Conservation (phyloP, 768 basidiomycete genomes). For the Leucocoprinus leucothites region DNA sequence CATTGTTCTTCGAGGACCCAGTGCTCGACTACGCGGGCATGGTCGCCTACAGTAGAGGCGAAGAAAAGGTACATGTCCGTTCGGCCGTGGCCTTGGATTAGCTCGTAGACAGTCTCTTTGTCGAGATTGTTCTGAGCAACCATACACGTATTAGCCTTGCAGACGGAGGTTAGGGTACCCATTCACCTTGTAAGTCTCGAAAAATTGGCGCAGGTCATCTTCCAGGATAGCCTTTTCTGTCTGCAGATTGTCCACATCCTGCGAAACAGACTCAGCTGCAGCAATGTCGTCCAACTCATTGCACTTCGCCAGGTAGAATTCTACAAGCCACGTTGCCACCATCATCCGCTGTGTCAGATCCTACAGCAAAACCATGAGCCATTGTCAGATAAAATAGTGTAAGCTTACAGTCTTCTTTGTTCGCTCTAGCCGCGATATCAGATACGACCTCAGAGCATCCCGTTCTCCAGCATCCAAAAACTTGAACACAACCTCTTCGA, state of each 20-base stretch:
- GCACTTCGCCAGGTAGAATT: conserved; percentile 95
- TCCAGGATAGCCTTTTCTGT: conserved; percentile 81
- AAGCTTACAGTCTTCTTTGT: conserved; percentile 73
- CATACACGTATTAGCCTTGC: background rate
- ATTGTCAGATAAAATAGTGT: background rate
- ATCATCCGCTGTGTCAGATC: conserved; percentile 94
- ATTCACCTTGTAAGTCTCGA: conserved; percentile 88
- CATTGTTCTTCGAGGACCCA: conserved; percentile 93
- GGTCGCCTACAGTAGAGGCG: conserved; percentile 79
- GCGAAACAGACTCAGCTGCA: conserved; percentile 78
- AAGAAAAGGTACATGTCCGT: conserved; percentile 91
- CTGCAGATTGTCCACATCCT: conserved; percentile 81
- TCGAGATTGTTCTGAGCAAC: conserved; percentile 77
- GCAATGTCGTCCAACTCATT: conserved; percentile 94
- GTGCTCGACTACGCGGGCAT: conserved; percentile 82
- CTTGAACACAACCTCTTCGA: conserved; percentile 89
- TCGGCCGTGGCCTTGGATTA: conserved; percentile 91
- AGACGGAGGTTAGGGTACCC: background rate
- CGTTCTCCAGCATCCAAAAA: conserved; percentile 89
- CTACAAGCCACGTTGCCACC: conserved; percentile 97
- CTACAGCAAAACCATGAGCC: conserved; percentile 33
- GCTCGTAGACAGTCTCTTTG: conserved; percentile 81
- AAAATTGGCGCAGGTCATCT: conserved; percentile 90
- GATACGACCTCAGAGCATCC: conserved; percentile 87
- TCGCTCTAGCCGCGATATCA: conserved; percentile 83